These are phyloP conservation scores for Vanderwaltozyma tropicalis DNA, from an alignment of 805 yeast species.

Conservation along the genomic window DNA sequence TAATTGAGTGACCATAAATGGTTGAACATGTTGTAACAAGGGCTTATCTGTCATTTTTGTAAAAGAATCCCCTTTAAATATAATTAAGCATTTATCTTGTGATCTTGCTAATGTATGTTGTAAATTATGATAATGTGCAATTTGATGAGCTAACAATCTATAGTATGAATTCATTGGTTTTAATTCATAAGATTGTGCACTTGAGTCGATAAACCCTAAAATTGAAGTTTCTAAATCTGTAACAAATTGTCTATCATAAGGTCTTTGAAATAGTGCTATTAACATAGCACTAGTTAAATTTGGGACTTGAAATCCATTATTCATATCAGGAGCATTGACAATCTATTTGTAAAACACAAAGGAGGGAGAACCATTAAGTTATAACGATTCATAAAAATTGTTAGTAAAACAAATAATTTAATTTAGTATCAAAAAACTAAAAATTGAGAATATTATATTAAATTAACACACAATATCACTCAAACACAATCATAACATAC, in stretches of 20 bases:
- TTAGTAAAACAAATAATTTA: too few species aligned
- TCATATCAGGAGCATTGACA: background rate
- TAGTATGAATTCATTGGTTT: conserved; percentile 59
- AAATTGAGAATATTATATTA: too few species aligned
- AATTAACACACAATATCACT: too few species aligned
- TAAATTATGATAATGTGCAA: conserved; percentile 55
- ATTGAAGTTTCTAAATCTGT: conserved; percentile 40
- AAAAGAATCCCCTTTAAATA: conserved; percentile 30
- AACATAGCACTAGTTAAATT: conserved; percentile 27
- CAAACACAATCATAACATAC: too few species aligned
- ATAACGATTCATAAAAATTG: too few species aligned
- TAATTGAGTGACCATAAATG: background rate
- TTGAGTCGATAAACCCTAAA: conserved; percentile 35
- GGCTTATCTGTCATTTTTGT: conserved; percentile 6
- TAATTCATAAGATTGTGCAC: conserved; percentile 33
- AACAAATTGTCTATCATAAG: conserved; percentile 41
- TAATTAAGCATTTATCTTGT: conserved; percentile 39
- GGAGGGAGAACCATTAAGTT: too few species aligned
- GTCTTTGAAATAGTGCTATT: conserved; percentile 32
- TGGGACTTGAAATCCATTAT: too few species aligned
- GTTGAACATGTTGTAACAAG: conserved; percentile 16
- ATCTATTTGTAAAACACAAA: too few species aligned
- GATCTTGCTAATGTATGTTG: conserved; percentile 44
- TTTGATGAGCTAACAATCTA: conserved; percentile 55
- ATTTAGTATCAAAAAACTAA: too few species aligned